A percentile compares a stretch with the other conserved stretches of the same genome.
Conservation (phyloP, 306 rosid genomes). For the Prosopis cineraria region DNA sequence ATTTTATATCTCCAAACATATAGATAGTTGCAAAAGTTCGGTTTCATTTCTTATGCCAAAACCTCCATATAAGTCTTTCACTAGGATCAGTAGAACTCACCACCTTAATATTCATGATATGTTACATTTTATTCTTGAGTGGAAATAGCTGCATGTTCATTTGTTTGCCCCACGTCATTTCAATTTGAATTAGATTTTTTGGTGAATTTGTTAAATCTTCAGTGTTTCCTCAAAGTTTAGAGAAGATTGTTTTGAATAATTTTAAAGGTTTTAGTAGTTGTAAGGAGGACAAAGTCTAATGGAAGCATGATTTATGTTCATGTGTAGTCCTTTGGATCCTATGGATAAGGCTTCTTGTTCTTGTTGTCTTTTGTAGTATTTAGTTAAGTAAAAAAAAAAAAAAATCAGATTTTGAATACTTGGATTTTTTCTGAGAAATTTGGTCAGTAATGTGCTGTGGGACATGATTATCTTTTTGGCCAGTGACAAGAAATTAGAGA, state of each 20-base stretch:
- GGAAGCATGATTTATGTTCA: background rate
- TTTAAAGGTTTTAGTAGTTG: background rate
- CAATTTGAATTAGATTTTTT: background rate
- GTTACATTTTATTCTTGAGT: background rate
- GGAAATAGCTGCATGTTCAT: background rate
- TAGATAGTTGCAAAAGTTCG: background rate
- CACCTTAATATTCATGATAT: background rate
- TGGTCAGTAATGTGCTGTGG: background rate
- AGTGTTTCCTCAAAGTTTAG: background rate
- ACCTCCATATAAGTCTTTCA: conserved; percentile 6
- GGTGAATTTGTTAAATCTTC: background rate
- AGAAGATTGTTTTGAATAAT: background rate
- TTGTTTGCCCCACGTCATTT: background rate
- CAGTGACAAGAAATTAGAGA: background rate
- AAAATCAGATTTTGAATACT: background rate
- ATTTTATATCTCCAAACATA: background rate
- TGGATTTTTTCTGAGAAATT: background rate
- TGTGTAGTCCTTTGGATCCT: conserved; percentile 2
- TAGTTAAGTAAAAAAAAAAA: background rate
- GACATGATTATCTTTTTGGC: background rate
- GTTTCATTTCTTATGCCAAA: conserved; percentile 1
- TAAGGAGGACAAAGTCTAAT: background rate
- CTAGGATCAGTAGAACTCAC: background rate
- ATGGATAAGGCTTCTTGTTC: too few relatives aligned
- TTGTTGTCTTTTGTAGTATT: conserved; percentile 5